Percentiles rank a stretch among this genome's conserved stretches.
phyloP scores from a whole-genome alignment of 768 basidiomycete genomes.

The Dioszegia aurantiaca region DNA sequence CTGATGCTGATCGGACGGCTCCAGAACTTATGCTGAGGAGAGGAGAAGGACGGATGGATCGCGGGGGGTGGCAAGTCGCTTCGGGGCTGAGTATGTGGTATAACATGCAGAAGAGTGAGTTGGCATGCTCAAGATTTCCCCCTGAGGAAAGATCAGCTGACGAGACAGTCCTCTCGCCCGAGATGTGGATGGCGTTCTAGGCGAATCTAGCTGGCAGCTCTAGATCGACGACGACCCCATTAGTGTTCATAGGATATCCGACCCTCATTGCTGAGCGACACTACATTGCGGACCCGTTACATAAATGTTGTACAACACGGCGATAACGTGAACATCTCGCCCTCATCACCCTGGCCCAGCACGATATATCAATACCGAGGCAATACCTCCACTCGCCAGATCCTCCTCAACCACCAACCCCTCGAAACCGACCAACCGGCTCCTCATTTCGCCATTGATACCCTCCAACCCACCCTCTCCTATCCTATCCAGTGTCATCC shows the following conservation, averaged over 20 bases:
- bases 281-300: too few species aligned
- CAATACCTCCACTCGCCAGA: constrained; percentile 37
- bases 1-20: constrained; percentile 54
- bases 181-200: constrained; percentile 44
- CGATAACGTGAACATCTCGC: too few species aligned
- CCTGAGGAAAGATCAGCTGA: not conserved
- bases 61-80: constrained; percentile 65
- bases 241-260: not conserved
- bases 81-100: constrained; percentile 74
- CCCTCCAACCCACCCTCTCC: constrained; percentile 45
- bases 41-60: constrained; percentile 55
- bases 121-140: too few species aligned
- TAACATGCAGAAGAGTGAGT: constrained; percentile 64
- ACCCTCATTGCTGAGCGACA: too few species aligned
- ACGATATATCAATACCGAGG: constrained; percentile 34
- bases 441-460: constrained; percentile 33
- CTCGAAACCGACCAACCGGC: constrained; percentile 39
- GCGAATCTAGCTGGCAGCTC: not conserved
- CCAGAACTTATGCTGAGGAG: constrained; percentile 58
- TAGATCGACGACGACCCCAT: not conserved
- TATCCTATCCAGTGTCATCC: constrained; percentile 50
- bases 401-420: constrained; percentile 43
- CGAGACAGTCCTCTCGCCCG: constrained; percentile 31
- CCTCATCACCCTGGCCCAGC: not conserved
- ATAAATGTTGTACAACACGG: too few species aligned